A percentile compares a stretch with the other conserved stretches of the same genome.
Evolutionary conservation across 1,139 yeast species (phyloP).

Genomic region (Yamadazyma mexicana): DNA sequence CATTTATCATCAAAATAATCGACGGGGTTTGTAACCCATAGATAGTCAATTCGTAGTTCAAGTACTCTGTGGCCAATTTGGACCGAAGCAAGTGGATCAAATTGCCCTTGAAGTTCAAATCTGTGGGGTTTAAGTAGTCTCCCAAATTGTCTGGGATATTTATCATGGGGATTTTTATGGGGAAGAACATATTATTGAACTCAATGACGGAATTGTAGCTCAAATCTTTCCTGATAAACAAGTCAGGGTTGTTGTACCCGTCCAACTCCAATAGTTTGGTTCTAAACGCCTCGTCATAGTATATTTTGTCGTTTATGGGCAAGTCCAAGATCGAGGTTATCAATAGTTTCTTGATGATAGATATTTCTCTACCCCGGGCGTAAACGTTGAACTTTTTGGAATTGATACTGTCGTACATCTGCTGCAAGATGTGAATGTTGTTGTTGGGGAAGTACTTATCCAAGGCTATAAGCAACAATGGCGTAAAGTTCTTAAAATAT

Average conservation of each 20-base stretch:
- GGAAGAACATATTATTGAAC: conserved; percentile 43
- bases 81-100: conserved; percentile 40
- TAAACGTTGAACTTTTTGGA: conserved; percentile 30
- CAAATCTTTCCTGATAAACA: conserved; percentile 44
- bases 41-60: conserved; percentile 44
- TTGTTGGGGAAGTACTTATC: conserved; percentile 43
- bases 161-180: conserved; percentile 44
- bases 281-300: conserved; percentile 40
- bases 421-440: conserved; percentile 23
- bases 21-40: conserved; percentile 64
- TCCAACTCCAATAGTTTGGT: conserved; percentile 35
- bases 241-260: conserved; percentile 24
- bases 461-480: conserved; percentile 54
- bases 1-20: conserved; percentile 54
- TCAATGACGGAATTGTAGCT: conserved; percentile 42
- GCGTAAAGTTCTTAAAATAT: conserved; percentile 59
- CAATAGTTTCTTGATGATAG: conserved; percentile 37
- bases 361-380: conserved; percentile 22
- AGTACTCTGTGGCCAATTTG: conserved; percentile 28
- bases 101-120: conserved; percentile 43
- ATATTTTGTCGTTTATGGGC: conserved; percentile 47
- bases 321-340: conserved; percentile 48
- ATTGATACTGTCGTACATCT: conserved; percentile 36
- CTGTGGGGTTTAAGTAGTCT: conserved; percentile 49
- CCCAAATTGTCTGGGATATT: conserved; percentile 44